These are phyloP conservation scores for Pouteria campechiana DNA, from an alignment of 179 eudicot species.

Conservation along the genomic window DNA sequence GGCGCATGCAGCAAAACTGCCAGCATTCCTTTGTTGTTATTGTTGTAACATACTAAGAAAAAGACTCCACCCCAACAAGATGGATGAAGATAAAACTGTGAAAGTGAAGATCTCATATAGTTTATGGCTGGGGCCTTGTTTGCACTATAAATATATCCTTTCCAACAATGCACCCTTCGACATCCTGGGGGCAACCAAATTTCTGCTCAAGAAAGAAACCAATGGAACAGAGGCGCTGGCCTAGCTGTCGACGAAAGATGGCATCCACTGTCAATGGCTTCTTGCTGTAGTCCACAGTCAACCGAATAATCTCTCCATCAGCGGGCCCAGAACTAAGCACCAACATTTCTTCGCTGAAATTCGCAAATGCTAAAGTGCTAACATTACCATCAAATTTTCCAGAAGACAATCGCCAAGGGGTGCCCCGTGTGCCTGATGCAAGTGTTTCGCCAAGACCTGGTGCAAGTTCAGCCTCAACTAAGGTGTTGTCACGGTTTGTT, in stretches of 20 bases:
- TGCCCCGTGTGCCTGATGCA: constrained; percentile 86
- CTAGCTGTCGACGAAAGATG: constrained; percentile 52
- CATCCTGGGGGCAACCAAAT: constrained; percentile 83
- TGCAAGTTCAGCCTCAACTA: constrained; percentile 83
- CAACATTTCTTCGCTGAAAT: constrained; percentile 82
- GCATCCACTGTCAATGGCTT: constrained; percentile 67
- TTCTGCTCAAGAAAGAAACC: constrained; percentile 73
- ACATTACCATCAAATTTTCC: constrained; percentile 65
- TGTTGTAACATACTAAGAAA: too few relatives aligned
- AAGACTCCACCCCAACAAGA: too few relatives aligned
- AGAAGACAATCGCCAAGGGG: constrained; percentile 78
- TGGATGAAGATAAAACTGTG: too few relatives aligned
- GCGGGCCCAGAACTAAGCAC: constrained; percentile 45
- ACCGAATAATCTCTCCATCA: constrained; percentile 57
- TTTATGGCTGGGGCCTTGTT: constrained; percentile 98
- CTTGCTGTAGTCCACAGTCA: constrained; percentile 74
- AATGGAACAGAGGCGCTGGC: constrained; percentile 69
- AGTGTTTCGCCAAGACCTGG: constrained; percentile 93
- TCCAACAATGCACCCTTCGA: constrained; percentile 91
- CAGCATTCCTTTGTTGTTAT: too few relatives aligned
- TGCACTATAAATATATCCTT: constrained; percentile 71
- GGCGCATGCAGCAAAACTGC: too few relatives aligned
- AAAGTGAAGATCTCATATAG: too few relatives aligned
- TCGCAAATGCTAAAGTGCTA: constrained; percentile 68
- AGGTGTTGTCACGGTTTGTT: constrained; percentile 37